These are phyloP conservation scores for Gracilaria domingensis DNA, from an alignment of 23 red algal species.

Conservation along the genomic window DNA sequence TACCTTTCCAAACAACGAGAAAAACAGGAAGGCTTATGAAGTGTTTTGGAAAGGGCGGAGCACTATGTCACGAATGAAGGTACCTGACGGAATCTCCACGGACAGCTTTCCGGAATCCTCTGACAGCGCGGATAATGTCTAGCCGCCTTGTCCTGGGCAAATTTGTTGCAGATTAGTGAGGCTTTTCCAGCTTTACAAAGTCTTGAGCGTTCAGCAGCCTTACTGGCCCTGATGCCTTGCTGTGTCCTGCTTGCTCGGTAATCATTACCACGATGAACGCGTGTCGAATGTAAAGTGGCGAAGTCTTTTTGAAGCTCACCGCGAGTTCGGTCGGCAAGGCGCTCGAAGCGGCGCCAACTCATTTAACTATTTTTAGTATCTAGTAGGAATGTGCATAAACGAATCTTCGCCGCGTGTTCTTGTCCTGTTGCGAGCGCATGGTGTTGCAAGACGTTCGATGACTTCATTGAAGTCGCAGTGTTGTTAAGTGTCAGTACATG, in stretches of 20 bases:
- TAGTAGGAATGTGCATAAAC: not conserved
- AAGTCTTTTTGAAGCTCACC: too few species aligned
- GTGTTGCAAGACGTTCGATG: too few species aligned
- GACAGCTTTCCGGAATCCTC: not conserved
- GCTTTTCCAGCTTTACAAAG: not conserved
- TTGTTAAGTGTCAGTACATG: too few species aligned
- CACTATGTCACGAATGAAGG: constrained; percentile 17
- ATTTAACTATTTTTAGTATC: not conserved
- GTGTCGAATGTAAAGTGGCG: too few species aligned
- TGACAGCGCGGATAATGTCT: not conserved
- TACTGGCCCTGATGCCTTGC: too few species aligned
- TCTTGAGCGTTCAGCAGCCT: too few species aligned
- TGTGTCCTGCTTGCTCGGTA: too few species aligned
- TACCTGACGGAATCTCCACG: not conserved
- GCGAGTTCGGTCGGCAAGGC: not conserved
- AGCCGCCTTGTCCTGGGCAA: not conserved
- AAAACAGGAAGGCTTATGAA: constrained; percentile 14
- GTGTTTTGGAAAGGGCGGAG: constrained; percentile 14
- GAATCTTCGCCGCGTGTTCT: not conserved
- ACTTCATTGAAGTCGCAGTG: too few species aligned
- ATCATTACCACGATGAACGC: too few species aligned
- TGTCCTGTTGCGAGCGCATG: too few species aligned
- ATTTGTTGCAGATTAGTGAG: not conserved
- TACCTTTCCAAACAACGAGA: constrained; percentile 24
- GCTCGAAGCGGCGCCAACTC: not conserved